Conservation (phyloP, 202 grass and related monocot genomes). For the Carex arenaria region DNA sequence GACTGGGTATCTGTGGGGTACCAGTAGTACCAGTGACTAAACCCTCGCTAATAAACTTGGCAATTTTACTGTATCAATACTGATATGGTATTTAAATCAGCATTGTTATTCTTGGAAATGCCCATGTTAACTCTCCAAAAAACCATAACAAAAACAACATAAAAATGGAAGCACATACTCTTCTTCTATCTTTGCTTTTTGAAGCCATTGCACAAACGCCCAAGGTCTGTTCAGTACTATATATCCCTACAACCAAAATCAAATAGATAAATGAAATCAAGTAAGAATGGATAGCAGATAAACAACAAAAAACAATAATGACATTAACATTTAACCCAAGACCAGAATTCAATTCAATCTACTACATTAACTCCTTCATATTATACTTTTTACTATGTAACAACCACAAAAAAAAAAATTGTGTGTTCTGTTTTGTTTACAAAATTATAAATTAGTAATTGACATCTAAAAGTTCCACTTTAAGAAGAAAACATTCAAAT, state of each 20-base stretch:
- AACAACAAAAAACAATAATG: not conserved
- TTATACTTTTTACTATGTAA: not conserved
- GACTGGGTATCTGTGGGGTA: not conserved
- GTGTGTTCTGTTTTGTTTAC: not conserved
- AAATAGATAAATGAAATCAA: slow-evolving; percentile 6
- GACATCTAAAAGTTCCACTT: not conserved
- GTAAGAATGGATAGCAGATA: not conserved
- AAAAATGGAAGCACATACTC: slow-evolving; percentile 46
- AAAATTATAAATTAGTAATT: not conserved
- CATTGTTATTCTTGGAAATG: not conserved
- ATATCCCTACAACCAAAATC: slow-evolving; percentile 65
- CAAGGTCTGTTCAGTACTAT: slow-evolving; percentile 88
- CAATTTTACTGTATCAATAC: not conserved
- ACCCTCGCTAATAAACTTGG: not conserved
- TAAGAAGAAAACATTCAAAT: not conserved
- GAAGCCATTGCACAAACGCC: slow-evolving; percentile 97
- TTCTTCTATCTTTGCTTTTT: slow-evolving; percentile 77
- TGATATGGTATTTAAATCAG: not conserved
- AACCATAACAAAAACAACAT: not conserved
- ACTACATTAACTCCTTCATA: not conserved
- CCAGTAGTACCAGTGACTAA: not conserved
- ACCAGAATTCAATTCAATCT: not conserved
- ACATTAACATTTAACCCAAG: not conserved
- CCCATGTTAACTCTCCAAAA: not conserved
- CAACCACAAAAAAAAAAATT: not conserved